Percentiles rank a stretch among this genome's conserved stretches.
These are phyloP conservation scores for Mallotus japonicus DNA, from an alignment of 441 rosid genomes.

Conservation along the genomic window DNA sequence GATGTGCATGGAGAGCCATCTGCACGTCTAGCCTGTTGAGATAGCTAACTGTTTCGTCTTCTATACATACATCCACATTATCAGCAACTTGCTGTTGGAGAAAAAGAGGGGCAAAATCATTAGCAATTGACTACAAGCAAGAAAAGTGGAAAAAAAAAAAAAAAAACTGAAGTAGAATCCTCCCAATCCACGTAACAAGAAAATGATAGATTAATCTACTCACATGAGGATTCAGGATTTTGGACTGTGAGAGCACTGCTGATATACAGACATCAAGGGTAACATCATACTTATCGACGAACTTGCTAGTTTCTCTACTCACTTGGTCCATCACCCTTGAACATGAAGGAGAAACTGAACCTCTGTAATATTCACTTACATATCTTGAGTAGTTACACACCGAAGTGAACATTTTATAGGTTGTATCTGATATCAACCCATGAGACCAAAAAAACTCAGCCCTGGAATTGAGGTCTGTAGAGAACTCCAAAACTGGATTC, in stretches of 20 bases:
- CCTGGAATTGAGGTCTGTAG: slow-evolving; percentile 84
- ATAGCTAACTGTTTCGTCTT: slow-evolving; percentile 84
- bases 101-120: background rate
- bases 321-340: slow-evolving; percentile 84
- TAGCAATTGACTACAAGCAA: background rate
- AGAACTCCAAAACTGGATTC: slow-evolving; percentile 82
- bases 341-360: slow-evolving; percentile 70
- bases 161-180: slow-evolving; percentile 1
- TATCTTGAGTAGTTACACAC: slow-evolving; percentile 89
- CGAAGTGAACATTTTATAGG: slow-evolving; percentile 80
- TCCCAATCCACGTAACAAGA: slow-evolving; percentile 1
- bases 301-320: slow-evolving; percentile 79
- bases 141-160: too few relatives aligned
- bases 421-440: slow-evolving; percentile 82
- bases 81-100: slow-evolving; percentile 66
- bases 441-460: slow-evolving; percentile 99
- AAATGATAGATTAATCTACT: slow-evolving; percentile 18
- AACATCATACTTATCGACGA: slow-evolving; percentile 94
- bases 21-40: slow-evolving; percentile 90
- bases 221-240: slow-evolving; percentile 66
- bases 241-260: slow-evolving; percentile 79
- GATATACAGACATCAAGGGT: slow-evolving; percentile 94
- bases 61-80: slow-evolving; percentile 83
- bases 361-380: slow-evolving; percentile 83
- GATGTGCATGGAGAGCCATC: slow-evolving; percentile 85